Conservation (phyloP, 192 early-diverging fungal genomes). For the Lunasporangiospora selenospora region DNA sequence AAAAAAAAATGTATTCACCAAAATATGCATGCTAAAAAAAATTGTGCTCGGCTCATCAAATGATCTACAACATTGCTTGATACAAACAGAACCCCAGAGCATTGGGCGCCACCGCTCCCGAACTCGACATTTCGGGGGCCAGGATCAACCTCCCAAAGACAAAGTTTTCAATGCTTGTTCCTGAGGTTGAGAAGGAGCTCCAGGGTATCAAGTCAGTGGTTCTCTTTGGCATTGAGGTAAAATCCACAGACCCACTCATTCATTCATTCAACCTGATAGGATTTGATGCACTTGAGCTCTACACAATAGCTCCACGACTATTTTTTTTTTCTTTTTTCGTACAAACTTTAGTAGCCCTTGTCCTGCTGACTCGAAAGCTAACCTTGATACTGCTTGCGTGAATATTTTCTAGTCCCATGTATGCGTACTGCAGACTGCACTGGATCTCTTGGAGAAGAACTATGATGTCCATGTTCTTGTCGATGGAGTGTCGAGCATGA, state of each 20-base stretch:
- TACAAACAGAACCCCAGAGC: constrained; percentile 50
- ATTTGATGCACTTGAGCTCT: no score
- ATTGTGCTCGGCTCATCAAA: no score
- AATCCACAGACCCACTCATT: not conserved
- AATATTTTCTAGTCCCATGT: no score
- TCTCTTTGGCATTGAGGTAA: constrained; percentile 91
- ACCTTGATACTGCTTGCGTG: no score
- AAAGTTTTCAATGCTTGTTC: constrained; percentile 89
- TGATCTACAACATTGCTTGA: no score
- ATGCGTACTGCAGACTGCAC: constrained; percentile 92
- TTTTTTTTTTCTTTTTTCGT: no score
- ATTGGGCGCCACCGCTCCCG: constrained; percentile 78
- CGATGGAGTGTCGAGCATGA: constrained; percentile 92
- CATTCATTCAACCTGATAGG: no score
- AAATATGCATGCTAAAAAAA: no score
- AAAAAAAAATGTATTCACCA: constrained; percentile 12
- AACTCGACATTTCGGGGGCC: constrained; percentile 77
- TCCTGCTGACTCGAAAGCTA: no score
- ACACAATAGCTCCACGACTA: no score
- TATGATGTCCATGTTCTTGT: constrained; percentile 89
- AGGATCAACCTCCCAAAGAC: constrained; percentile 71
- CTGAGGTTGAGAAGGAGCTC: constrained; percentile 62
- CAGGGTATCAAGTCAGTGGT: constrained; percentile 73
- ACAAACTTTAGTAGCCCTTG: no score
- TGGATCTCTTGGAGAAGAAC: constrained; percentile 82